A percentile compares a stretch with the other conserved stretches of the same genome.
These are phyloP conservation scores for Saccharomyces uvarum DNA, from an alignment of 1,139 yeast species.

Conservation along the genomic window DNA sequence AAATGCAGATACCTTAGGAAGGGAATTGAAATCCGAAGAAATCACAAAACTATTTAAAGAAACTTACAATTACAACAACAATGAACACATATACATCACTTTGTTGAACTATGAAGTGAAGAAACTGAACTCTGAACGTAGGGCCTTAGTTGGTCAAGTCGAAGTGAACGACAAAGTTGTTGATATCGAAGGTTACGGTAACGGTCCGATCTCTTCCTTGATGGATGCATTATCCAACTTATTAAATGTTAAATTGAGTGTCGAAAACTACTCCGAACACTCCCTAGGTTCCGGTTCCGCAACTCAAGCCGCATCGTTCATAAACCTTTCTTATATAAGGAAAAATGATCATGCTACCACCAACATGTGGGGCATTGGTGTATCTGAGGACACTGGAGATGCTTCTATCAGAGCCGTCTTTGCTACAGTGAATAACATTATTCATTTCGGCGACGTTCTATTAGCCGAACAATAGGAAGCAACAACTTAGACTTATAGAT, in stretches of 20 bases:
- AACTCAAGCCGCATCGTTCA: slow-evolving; percentile 85
- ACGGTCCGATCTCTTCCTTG: slow-evolving; percentile 92
- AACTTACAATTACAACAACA: slow-evolving; percentile 58
- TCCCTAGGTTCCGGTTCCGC: slow-evolving; percentile 81
- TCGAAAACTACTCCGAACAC: slow-evolving; percentile 83
- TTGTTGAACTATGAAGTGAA: slow-evolving; percentile 46
- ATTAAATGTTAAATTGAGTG: slow-evolving; percentile 57
- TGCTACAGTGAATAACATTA: slow-evolving; percentile 54
- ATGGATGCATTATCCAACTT: slow-evolving; percentile 64
- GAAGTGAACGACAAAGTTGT: slow-evolving; percentile 35
- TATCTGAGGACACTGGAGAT: slow-evolving; percentile 84
- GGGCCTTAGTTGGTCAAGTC: slow-evolving; percentile 45
- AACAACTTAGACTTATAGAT: neutral
- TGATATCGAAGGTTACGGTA: slow-evolving; percentile 65
- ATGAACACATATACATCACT: slow-evolving; percentile 27
- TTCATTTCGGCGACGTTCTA: slow-evolving; percentile 29
- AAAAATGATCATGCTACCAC: slow-evolving; percentile 39
- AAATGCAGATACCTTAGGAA: slow-evolving; percentile 74
- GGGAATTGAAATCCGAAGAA: slow-evolving; percentile 74
- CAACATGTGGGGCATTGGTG: slow-evolving; percentile 87
- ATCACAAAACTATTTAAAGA: slow-evolving; percentile 66
- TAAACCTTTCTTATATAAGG: slow-evolving; percentile 48
- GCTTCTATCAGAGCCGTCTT: slow-evolving; percentile 79
- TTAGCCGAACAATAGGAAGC: slow-evolving; percentile 13
- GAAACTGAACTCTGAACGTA: slow-evolving; percentile 37